Conservation (phyloP, 2,329 filamentous ascomycete genomes). For the Cercospora beticola region DNA sequence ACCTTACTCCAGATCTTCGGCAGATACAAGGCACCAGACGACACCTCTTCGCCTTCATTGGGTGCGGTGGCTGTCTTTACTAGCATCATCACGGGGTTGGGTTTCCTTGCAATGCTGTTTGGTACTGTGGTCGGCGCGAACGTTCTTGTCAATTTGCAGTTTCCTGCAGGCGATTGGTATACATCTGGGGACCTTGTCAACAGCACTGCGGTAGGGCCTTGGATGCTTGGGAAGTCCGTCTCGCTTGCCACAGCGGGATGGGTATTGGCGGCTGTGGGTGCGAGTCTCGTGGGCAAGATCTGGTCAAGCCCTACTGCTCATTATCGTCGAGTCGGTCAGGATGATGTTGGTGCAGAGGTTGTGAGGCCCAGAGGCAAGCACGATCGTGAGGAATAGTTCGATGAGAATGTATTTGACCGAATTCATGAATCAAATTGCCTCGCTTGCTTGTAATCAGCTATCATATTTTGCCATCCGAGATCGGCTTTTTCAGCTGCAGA, state of each 20-base stretch:
- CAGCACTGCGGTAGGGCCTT: background rate
- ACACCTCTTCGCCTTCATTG: background rate
- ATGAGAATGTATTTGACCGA: no score
- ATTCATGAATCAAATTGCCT: background rate
- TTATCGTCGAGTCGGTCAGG: background rate
- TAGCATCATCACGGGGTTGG: background rate
- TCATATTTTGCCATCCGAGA: background rate
- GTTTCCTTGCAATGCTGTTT: background rate
- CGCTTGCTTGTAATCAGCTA: background rate
- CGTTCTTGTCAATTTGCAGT: background rate
- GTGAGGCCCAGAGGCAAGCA: background rate
- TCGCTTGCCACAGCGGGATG: background rate
- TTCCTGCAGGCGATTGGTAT: background rate
- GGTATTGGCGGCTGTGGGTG: background rate
- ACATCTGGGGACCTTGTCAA: background rate
- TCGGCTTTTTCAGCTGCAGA: slow-evolving; percentile 4
- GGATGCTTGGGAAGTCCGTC: background rate
- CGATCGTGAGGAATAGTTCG: background rate
- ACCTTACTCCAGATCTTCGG: background rate
- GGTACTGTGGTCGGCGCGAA: background rate
- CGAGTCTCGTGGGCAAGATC: background rate
- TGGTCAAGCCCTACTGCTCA: background rate
- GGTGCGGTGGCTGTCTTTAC: background rate
- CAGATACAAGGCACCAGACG: background rate
- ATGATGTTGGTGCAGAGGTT: background rate